Evolutionary conservation across 2,329 filamentous ascomycete species (phyloP).

Genomic region (Hypoxylon sp.): DNA sequence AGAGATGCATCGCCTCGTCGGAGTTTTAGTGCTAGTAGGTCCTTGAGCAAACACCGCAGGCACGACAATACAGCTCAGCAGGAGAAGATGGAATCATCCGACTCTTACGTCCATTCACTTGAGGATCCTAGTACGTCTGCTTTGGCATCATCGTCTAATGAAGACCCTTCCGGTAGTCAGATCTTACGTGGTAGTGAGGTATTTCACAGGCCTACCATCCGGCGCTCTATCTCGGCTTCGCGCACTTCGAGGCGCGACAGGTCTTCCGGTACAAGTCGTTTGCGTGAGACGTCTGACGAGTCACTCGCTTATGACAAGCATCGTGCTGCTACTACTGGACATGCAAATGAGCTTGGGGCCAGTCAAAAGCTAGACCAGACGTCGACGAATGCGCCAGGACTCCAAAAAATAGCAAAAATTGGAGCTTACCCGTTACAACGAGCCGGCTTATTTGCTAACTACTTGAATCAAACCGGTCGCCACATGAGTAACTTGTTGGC

Average conservation of each 20-base stretch:
- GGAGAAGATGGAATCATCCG: slow-evolving; percentile 74
- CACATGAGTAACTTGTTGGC: slow-evolving; percentile 86
- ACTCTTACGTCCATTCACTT: slow-evolving; percentile 81
- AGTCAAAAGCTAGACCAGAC: slow-evolving; percentile 50
- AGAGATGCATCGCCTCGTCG: slow-evolving; percentile 64
- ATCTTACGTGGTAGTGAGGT: slow-evolving; percentile 90
- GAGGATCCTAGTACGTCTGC: slow-evolving; percentile 82
- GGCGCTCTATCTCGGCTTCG: slow-evolving; percentile 62
- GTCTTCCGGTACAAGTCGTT: slow-evolving; percentile 34
- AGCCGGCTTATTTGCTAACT: slow-evolving; percentile 86
- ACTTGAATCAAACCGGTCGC: slow-evolving; percentile 82
- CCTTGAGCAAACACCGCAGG: slow-evolving; percentile 64
- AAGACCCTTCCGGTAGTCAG: slow-evolving; percentile 90
- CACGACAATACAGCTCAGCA: slow-evolving; percentile 63
- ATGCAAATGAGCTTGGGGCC: slow-evolving; percentile 52
- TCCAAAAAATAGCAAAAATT: slow-evolving; percentile 70
- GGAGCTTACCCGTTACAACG: slow-evolving; percentile 86
- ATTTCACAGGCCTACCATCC: slow-evolving; percentile 84
- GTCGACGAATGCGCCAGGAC: slow-evolving; percentile 57
- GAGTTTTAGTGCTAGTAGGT: slow-evolving; percentile 75
- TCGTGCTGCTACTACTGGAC: slow-evolving; percentile 57
- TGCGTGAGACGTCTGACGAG: slow-evolving; percentile 40
- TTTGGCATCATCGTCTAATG: slow-evolving; percentile 75
- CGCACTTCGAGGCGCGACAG: slow-evolving; percentile 44
- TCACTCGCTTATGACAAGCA: slow-evolving; percentile 35